These are phyloP conservation scores for Elsinoe arachidis DNA, from an alignment of 2,329 filamentous ascomycete genomes.

Conservation along the genomic window DNA sequence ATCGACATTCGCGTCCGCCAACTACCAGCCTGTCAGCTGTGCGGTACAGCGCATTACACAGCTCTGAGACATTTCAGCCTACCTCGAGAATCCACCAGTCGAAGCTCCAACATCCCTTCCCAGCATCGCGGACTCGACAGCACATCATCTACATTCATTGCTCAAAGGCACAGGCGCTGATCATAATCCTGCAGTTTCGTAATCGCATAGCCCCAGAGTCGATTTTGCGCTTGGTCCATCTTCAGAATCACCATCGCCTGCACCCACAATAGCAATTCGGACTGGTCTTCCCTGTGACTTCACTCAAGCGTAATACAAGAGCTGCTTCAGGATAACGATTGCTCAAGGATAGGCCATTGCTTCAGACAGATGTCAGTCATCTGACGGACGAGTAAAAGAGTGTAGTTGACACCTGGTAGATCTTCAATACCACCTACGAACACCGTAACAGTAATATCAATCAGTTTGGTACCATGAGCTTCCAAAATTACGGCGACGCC, in stretches of 20 bases:
- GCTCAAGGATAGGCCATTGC: not conserved
- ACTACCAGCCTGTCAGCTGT: not conserved
- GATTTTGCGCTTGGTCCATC: constrained; percentile 6
- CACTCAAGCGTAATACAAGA: not conserved
- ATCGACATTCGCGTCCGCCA: not conserved
- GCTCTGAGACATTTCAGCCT: constrained; percentile 5
- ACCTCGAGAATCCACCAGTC: not conserved
- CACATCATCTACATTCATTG: not conserved
- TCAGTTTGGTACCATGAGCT: constrained; percentile 47
- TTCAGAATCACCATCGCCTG: not conserved
- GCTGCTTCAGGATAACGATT: not conserved
- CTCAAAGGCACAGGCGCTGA: not conserved
- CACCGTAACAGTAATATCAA: constrained; percentile 1
- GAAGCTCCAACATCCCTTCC: not conserved
- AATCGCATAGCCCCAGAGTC: constrained; percentile 7
- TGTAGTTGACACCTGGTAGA: not conserved
- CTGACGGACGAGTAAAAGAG: not conserved
- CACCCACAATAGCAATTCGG: not conserved
- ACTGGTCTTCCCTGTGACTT: not conserved
- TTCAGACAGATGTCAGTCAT: not conserved
- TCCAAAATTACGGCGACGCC: constrained; percentile 53
- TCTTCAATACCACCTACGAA: not conserved
- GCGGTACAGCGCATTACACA: not conserved
- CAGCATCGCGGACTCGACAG: not conserved
- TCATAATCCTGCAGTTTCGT: not conserved